A percentile compares a stretch with the other conserved stretches of the same genome.
phyloP scores from a whole-genome alignment of 75 land plant species.

The Pseudotsuga menziesii region DNA sequence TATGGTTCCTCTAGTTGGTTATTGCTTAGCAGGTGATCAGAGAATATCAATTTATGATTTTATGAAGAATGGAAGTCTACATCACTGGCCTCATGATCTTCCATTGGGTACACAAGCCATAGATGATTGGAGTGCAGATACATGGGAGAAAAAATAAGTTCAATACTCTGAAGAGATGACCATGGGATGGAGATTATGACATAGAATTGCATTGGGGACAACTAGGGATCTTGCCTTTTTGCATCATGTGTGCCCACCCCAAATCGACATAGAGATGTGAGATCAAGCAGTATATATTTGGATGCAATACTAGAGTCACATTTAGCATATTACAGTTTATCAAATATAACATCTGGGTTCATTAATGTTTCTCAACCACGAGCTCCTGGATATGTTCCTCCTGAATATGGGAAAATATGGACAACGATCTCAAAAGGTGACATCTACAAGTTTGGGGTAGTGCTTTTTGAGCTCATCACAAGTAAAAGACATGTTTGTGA shows the following conservation, averaged over 20 bases:
- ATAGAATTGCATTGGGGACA: slow-evolving; percentile 51
- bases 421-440: slow-evolving; percentile 58
- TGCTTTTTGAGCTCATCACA: slow-evolving; percentile 66
- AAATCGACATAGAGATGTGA: slow-evolving; percentile 65
- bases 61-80: slow-evolving; percentile 80
- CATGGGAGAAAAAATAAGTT: slow-evolving; percentile 52
- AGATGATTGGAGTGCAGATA: slow-evolving; percentile 68
- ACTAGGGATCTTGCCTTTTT: slow-evolving; percentile 65
- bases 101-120: slow-evolving; percentile 49
- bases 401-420: slow-evolving; percentile 38
- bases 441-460: slow-evolving; percentile 74
- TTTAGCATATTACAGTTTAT: slow-evolving; percentile 55
- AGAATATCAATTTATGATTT: slow-evolving; percentile 75
- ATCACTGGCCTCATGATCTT: slow-evolving; percentile 66
- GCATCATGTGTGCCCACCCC: slow-evolving; percentile 67
- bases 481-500: slow-evolving; percentile 59
- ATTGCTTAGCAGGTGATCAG: slow-evolving; percentile 79
- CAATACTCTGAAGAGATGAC: slow-evolving; percentile 29
- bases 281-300: slow-evolving; percentile 57
- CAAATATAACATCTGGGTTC: slow-evolving; percentile 23
- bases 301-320: slow-evolving; percentile 49
- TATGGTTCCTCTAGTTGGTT: slow-evolving; percentile 81
- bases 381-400: slow-evolving; percentile 43
- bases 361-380: slow-evolving; percentile 12
- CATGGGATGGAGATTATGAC: slow-evolving; percentile 43